Percentiles rank a stretch among this genome's conserved stretches.
phyloP scores from a whole-genome alignment of 2,329 filamentous ascomycete genomes.

The Alternaria solani region DNA sequence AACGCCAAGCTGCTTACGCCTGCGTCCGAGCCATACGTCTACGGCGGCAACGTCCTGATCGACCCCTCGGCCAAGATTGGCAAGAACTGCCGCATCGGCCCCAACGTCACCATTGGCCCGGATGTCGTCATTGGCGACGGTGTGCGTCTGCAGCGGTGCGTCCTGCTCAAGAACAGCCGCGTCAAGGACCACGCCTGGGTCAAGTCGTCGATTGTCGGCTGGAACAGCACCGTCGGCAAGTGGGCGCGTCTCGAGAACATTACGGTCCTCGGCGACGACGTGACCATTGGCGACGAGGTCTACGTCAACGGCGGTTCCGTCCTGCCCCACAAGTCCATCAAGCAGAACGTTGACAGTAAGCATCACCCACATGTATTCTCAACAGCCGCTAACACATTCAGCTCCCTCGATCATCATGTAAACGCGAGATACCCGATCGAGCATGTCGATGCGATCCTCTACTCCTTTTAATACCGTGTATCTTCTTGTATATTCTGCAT shows the following conservation, averaged over 20 bases:
- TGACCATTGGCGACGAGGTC: conserved; percentile 96
- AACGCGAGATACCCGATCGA: conserved; percentile 27
- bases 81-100: conserved; percentile 97
- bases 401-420: conserved; percentile 59
- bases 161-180: conserved; percentile 86
- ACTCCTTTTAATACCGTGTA: conserved; percentile 43
- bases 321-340: conserved; percentile 98
- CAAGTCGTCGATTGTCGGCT: conserved; percentile 97
- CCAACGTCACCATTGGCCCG: conserved; percentile 95
- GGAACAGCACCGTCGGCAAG: conserved; percentile 94
- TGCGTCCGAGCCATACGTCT: conserved; percentile 77
- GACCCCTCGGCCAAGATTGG: conserved; percentile 95
- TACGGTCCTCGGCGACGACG: conserved; percentile 95
- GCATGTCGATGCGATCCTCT: conserved; percentile 19
- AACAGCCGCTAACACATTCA: conserved; percentile 29
- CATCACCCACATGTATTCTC: too few relatives aligned
- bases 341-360: conserved; percentile 84
- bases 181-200: conserved; percentile 99
- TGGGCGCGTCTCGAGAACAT: conserved; percentile 98
- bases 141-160: conserved; percentile 91
- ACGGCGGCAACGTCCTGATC: conserved; percentile 95
- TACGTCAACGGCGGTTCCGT: conserved; percentile 98
- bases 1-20: conserved; percentile 83
- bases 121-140: conserved; percentile 92
- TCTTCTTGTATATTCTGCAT: conserved; percentile 49